Conservation (phyloP, 768 basidiomycete species). For the Phaffia tasmanica region DNA sequence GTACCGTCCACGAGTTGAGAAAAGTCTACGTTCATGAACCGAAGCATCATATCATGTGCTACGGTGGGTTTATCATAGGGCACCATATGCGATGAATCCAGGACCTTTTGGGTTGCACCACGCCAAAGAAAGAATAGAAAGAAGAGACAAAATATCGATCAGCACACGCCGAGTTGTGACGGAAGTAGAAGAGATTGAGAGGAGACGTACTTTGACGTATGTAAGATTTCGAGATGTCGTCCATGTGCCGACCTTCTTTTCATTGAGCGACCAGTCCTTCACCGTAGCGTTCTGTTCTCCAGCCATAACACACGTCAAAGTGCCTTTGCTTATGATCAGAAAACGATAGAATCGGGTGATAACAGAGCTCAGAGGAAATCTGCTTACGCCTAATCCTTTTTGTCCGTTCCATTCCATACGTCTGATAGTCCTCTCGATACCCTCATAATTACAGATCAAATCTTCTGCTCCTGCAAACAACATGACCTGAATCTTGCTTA, state of each 20-base stretch:
- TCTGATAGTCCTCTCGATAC: slow-evolving; percentile 74
- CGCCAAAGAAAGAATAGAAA: slow-evolving; percentile 1
- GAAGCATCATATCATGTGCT: slow-evolving; percentile 94
- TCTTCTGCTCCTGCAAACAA: slow-evolving; percentile 94
- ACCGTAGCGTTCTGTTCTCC: slow-evolving; percentile 32
- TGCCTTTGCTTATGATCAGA: slow-evolving; percentile 49
- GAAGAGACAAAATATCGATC: background rate
- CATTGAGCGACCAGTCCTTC: slow-evolving; percentile 51
- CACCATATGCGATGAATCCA: slow-evolving; percentile 92
- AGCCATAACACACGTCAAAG: slow-evolving; percentile 40
- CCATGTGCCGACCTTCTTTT: slow-evolving; percentile 77
- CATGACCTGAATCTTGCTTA: slow-evolving; percentile 70
- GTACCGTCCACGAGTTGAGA: slow-evolving; percentile 66
- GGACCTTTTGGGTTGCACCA: slow-evolving; percentile 46
- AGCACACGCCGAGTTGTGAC: background rate
- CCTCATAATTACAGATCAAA: slow-evolving; percentile 90
- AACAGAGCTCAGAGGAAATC: slow-evolving; percentile 7
- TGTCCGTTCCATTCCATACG: slow-evolving; percentile 74
- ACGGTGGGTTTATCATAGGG: slow-evolving; percentile 65
- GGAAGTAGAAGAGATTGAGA: background rate
- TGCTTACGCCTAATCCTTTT: slow-evolving; percentile 67
- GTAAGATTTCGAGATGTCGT: slow-evolving; percentile 77
- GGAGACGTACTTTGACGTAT: slow-evolving; percentile 62
- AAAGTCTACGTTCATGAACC: slow-evolving; percentile 90
- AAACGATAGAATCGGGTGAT: slow-evolving; percentile 16